Percentiles rank a stretch among this genome's conserved stretches.
phyloP scores from a whole-genome alignment of 768 basidiomycete species.

The Trametes sanguinea region DNA sequence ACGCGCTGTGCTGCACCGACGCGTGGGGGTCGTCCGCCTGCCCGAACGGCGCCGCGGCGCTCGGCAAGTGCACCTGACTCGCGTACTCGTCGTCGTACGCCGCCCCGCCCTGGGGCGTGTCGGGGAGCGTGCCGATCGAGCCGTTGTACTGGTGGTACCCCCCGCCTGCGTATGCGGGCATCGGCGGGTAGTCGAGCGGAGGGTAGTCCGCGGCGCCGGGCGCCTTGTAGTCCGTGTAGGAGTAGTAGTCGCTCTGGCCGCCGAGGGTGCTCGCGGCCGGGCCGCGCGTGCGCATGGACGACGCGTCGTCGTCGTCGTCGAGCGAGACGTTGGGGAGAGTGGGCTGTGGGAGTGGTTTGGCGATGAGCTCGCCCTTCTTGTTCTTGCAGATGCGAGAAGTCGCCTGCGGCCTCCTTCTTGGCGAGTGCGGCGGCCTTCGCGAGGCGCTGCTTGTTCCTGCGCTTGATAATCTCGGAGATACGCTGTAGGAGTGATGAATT shows the following conservation, averaged over 20 bases:
- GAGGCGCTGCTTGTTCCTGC: slow-evolving; percentile 83
- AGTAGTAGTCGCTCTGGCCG: slow-evolving; percentile 49
- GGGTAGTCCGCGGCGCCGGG: slow-evolving; percentile 34
- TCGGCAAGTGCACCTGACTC: slow-evolving; percentile 60
- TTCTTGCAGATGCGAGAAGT: slow-evolving; percentile 90
- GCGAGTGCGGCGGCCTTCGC: slow-evolving; percentile 80
- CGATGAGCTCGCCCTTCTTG: slow-evolving; percentile 84
- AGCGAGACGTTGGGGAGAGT: slow-evolving; percentile 92
- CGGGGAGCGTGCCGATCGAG: slow-evolving; percentile 59
- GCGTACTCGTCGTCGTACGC: slow-evolving; percentile 70
- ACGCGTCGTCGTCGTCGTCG: slow-evolving; percentile 71
- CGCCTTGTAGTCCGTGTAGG: slow-evolving; percentile 49
- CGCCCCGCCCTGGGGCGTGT: slow-evolving; percentile 45
- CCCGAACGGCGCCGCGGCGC: slow-evolving; percentile 59
- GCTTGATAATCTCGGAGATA: slow-evolving; percentile 90
- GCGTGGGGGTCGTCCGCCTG: slow-evolving; percentile 26
- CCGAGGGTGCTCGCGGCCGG: slow-evolving; percentile 56
- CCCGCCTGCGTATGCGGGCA: slow-evolving; percentile 75
- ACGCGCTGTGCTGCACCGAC: slow-evolving; percentile 16
- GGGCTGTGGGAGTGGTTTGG: slow-evolving; percentile 85
- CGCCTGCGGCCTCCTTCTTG: slow-evolving; percentile 89
- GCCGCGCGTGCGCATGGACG: slow-evolving; percentile 57
- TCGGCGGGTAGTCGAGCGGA: slow-evolving; percentile 56
- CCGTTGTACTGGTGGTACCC: slow-evolving; percentile 57
- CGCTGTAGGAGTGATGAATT: slow-evolving; percentile 50